Conservation (phyloP, 495 filamentous ascomycete species). For the Chaetomidium leptoderma region DNA sequence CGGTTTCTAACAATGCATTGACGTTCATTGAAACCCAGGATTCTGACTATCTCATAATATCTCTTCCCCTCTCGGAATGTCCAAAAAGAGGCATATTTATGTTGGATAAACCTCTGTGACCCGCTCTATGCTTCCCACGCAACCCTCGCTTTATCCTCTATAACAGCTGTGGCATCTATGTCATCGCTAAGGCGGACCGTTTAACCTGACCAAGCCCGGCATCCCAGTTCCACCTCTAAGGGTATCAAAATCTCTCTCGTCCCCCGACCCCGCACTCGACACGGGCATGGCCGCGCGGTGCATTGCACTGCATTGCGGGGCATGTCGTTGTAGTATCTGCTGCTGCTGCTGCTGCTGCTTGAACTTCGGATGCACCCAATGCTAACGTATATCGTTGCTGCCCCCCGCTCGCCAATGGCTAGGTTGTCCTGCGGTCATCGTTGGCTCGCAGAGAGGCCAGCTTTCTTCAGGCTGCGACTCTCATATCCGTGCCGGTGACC, state of each 20-base stretch:
- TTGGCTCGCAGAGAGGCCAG: background rate
- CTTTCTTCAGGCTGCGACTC: conserved; percentile 24
- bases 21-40: background rate
- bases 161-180: background rate
- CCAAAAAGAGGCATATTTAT: background rate
- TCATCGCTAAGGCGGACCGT: background rate
- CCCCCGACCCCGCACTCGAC: background rate
- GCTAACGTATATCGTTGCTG: background rate
- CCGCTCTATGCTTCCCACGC: background rate
- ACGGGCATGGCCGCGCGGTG: background rate
- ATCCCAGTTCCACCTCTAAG: background rate
- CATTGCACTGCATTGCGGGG: background rate
- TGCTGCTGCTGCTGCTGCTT: background rate
- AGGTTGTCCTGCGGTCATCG: background rate
- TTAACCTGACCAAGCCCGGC: background rate
- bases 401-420: background rate
- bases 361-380: background rate
- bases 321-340: background rate
- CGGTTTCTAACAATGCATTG: background rate
- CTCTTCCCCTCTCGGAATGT: background rate
- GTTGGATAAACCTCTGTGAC: background rate
- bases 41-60: background rate
- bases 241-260: background rate
- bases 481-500: conserved; percentile 22
- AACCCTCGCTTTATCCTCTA: background rate